These are phyloP conservation scores for Polytrichum commune DNA, from an alignment of 225 moss, liverwort and hornwort genomes.

Conservation along the genomic window DNA sequence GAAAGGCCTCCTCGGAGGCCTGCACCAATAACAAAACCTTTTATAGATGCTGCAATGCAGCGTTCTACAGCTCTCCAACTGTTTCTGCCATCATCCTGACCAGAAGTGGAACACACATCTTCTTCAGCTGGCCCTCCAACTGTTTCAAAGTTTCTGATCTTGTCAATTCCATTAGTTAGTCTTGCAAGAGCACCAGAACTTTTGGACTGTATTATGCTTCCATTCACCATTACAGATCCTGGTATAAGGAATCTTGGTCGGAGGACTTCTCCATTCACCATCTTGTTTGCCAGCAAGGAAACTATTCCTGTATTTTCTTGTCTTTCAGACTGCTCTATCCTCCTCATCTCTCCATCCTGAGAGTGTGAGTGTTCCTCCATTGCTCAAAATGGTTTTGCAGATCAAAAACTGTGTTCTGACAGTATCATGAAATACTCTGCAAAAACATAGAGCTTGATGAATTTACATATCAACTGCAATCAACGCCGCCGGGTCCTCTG, in stretches of 20 bases:
- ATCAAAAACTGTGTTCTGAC: no score
- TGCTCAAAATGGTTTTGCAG: no score
- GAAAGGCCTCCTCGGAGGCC: conserved; percentile 87
- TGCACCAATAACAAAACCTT: conserved; percentile 86
- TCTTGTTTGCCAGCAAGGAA: conserved; percentile 42
- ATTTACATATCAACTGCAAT: no score
- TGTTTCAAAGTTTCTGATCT: conserved; percentile 45
- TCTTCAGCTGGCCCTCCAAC: conserved; percentile 47
- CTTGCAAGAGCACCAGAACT: conserved; percentile 44
- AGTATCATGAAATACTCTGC: no score
- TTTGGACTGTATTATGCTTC: conserved; percentile 46
- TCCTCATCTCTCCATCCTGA: conserved; percentile 18
- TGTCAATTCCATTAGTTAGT: conserved; percentile 49
- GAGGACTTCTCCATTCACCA: conserved; percentile 32
- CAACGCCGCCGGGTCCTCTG: no score
- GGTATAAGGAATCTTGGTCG: conserved; percentile 20
- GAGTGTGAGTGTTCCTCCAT: no score
- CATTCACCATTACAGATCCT: conserved; percentile 47
- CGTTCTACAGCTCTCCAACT: conserved; percentile 67
- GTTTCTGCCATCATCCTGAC: conserved; percentile 46
- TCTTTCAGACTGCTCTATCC: conserved; percentile 21
- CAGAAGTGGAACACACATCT: conserved; percentile 42
- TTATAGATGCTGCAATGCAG: conserved; percentile 75
- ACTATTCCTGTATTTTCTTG: conserved; percentile 29
- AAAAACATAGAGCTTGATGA: no score